Evolutionary conservation across 2,329 filamentous ascomycete species (phyloP).

Genomic region (Colletotrichum somersetense): DNA sequence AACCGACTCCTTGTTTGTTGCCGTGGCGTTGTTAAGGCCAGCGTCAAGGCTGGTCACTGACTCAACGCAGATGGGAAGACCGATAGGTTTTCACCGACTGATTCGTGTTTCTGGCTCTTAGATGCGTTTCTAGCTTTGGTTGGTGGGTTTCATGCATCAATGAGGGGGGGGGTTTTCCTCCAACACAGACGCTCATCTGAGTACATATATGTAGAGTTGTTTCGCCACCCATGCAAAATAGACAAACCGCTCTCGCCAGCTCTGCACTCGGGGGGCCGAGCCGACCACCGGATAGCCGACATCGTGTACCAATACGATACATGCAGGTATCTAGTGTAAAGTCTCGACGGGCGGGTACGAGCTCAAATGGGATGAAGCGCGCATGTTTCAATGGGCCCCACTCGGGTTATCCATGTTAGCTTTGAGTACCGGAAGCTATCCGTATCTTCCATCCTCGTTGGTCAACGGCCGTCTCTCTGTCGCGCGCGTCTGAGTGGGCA

Average conservation of each 20-base stretch:
- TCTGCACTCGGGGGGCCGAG: constrained; percentile 8
- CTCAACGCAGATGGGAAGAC: constrained; percentile 29
- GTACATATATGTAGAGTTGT: constrained; percentile 11
- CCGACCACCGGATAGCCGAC: neutral
- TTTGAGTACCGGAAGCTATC: constrained; percentile 15
- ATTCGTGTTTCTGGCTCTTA: constrained; percentile 32
- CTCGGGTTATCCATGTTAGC: constrained; percentile 7
- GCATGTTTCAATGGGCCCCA: constrained; percentile 36
- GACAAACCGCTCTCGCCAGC: constrained; percentile 14
- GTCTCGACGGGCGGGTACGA: neutral
- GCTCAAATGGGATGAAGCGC: constrained; percentile 33
- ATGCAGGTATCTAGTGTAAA: neutral
- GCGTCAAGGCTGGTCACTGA: constrained; percentile 24
- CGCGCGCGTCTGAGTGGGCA: neutral
- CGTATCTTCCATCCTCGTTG: constrained; percentile 13
- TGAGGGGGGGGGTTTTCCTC: constrained; percentile 39
- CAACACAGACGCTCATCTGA: neutral
- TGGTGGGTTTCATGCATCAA: constrained; percentile 39
- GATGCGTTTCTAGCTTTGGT: constrained; percentile 28
- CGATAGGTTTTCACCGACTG: constrained; percentile 26
- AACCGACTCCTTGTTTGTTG: constrained; percentile 26
- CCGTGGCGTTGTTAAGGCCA: constrained; percentile 17
- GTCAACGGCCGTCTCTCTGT: neutral
- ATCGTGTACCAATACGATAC: constrained; percentile 12
- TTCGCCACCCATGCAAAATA: constrained; percentile 19